phyloP scores from a whole-genome alignment of 129 eudicot species.

The Ambrosia trifida region DNA sequence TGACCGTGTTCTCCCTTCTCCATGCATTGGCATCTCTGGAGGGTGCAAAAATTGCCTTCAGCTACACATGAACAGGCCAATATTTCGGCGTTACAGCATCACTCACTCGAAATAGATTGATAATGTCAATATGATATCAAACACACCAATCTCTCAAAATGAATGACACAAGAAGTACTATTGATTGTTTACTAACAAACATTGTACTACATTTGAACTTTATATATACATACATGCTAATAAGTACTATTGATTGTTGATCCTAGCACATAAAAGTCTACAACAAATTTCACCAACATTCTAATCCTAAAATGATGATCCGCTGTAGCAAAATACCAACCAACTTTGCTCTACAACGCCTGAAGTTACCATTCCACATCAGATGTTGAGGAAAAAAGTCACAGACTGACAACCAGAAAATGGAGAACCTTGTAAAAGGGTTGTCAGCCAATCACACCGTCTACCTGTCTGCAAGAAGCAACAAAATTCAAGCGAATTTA shows the following conservation, averaged over 20 bases:
- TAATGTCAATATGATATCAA: background rate
- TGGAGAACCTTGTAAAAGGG: conserved; percentile 4
- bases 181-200: conserved; percentile 15
- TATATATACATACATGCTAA: conserved; percentile 21
- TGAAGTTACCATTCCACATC: background rate
- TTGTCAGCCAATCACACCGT: conserved; percentile 9
- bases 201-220: conserved; percentile 9
- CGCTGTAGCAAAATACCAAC: background rate
- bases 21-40: too few species aligned
- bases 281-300: conserved; percentile 25
- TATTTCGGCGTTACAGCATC: too few species aligned
- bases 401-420: conserved; percentile 1
- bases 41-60: too few species aligned
- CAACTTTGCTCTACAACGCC: conserved; percentile 10
- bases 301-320: conserved; percentile 7
- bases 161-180: background rate
- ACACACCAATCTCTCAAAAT: background rate
- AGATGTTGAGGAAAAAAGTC: background rate
- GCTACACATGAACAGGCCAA: too few species aligned
- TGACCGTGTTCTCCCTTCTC: too few species aligned
- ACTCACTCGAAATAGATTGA: background rate
- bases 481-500: conserved; percentile 4
- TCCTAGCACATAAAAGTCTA: conserved; percentile 21
- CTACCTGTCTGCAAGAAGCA: conserved; percentile 24
- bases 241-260: background rate